Evolutionary conservation across 1,139 yeast species (phyloP).

Genomic region (Yamadazyma aaseri): DNA sequence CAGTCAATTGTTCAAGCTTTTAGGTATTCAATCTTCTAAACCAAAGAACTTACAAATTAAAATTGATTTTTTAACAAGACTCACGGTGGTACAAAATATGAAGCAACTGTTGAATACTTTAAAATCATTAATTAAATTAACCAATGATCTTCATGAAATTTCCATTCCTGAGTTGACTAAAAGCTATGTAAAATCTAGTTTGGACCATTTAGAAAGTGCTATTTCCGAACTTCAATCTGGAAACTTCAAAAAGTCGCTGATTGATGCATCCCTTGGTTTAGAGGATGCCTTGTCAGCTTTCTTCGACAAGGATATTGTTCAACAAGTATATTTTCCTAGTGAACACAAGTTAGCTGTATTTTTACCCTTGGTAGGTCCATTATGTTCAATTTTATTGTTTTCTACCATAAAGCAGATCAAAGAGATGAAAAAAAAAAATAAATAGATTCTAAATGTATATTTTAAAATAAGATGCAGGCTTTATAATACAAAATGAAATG

Average conservation of each 20-base stretch:
- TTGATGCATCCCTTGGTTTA: conserved; percentile 55
- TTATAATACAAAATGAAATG: too few relatives aligned
- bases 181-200: conserved; percentile 42
- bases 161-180: conserved; percentile 75
- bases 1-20: conserved; percentile 66
- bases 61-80: conserved; percentile 65
- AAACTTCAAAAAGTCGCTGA: conserved; percentile 48
- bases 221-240: conserved; percentile 25
- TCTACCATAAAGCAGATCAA: conserved; percentile 45
- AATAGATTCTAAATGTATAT: too few relatives aligned
- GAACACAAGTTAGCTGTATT: conserved; percentile 94
- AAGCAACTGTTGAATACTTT: conserved; percentile 53
- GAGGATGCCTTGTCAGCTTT: conserved; percentile 71
- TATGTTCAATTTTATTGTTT: conserved; percentile 63
- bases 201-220: conserved; percentile 34
- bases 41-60: conserved; percentile 59
- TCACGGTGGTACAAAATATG: conserved; percentile 55
- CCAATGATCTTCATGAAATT: conserved; percentile 69
- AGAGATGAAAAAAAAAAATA: conserved; percentile 17
- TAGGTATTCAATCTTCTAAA: conserved; percentile 52
- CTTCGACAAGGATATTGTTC: conserved; percentile 92
- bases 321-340: conserved; percentile 90
- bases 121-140: conserved; percentile 66
- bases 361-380: conserved; percentile 84
- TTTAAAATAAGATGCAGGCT: too few relatives aligned